Base-by-base conservation (phyloP, 352 stramenopile genomes). In the Globisporangium canariense region DNA sequence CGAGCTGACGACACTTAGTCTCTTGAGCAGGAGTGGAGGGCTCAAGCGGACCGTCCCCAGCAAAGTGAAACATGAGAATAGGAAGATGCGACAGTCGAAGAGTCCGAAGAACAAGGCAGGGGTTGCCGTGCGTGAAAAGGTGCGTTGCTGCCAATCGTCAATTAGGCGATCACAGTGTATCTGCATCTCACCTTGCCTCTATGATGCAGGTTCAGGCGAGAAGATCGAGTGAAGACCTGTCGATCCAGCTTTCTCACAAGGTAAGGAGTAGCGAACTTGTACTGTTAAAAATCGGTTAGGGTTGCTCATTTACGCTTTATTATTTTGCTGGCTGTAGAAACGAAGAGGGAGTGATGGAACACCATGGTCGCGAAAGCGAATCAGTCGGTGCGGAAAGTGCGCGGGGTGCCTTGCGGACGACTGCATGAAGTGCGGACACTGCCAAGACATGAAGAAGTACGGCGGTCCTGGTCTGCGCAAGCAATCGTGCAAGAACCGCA, bases 361-460 rank as follows among this genome's bases (percentile, higher is more conserved):
- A 8, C 46, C 64, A 58, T 67, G 69, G 28, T 87, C 78, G 9
- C 73, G 85, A 13, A 87, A 94, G 55, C 72, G 87, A 18, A 86
- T 96, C 54, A 88, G 76, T 47, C 76, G 88, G 28, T 96, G 88
- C 49, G 86, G 86, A 14, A 88, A 87, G 65, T 96, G 88, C 58
- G 55, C 75, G 25, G 88, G 88, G 7, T 96, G 88, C 34, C 68
- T 93, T 38, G 68, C 86, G 4, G 83, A 87, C 14, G 88, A 96
- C 43, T 96, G 88, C 68, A 92, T 94, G 86, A 80, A 81, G 62
- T 96, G 88, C 64, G 86, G 83, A 0, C 86, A 94, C 40, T 96
- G 88, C 58, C 83, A 94, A 64, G 88, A 96, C 59, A 96, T 94
- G 88, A 94, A 94, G 60, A 96, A 96, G 56, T 96, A 94, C 41